Percentiles rank a stretch among this genome's conserved stretches.
phyloP scores from a whole-genome alignment of 192 early-diverging fungal genomes.

The Coemansia asiatica region DNA sequence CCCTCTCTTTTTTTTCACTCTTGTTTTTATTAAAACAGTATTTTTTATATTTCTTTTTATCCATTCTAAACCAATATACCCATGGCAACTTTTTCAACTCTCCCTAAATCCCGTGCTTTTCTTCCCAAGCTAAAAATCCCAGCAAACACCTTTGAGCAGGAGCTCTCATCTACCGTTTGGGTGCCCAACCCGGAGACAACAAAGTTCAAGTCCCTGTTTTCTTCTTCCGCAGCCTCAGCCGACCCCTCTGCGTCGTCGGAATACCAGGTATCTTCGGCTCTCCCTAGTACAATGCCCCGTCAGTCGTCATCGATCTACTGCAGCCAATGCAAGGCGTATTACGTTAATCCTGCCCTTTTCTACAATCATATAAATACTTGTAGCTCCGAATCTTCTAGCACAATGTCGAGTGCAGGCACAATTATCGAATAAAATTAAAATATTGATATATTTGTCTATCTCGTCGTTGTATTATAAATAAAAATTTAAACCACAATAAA shows the following conservation, averaged over 20 bases:
- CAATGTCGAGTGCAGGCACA: not conserved
- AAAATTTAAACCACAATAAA: not conserved
- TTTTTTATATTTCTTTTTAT: not conserved
- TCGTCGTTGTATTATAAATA: not conserved
- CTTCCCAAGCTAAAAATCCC: constrained; percentile 22
- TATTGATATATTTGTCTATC: no score
- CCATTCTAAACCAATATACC: not conserved
- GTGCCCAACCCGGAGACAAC: constrained; percentile 35
- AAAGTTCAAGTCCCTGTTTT: constrained; percentile 34
- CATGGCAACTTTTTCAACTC: not conserved
- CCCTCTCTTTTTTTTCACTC: not conserved
- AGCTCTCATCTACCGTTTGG: constrained; percentile 15
- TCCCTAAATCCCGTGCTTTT: not conserved
- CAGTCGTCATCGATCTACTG: constrained; percentile 28
- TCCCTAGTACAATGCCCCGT: not conserved
- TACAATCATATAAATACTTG: constrained; percentile 27
- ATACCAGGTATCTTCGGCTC: not conserved
- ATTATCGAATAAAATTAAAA: not conserved
- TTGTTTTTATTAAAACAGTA: not conserved
- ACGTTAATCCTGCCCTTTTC: constrained; percentile 18
- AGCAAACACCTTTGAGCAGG: constrained; percentile 3
- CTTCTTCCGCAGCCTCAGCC: constrained; percentile 9
- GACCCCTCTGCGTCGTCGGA: not conserved
- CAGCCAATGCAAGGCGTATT: constrained; percentile 47
- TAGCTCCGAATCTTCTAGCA: constrained; percentile 1